These are phyloP conservation scores for Cyberlindnera japonica DNA, from an alignment of 805 yeast genomes.

Conservation along the genomic window DNA sequence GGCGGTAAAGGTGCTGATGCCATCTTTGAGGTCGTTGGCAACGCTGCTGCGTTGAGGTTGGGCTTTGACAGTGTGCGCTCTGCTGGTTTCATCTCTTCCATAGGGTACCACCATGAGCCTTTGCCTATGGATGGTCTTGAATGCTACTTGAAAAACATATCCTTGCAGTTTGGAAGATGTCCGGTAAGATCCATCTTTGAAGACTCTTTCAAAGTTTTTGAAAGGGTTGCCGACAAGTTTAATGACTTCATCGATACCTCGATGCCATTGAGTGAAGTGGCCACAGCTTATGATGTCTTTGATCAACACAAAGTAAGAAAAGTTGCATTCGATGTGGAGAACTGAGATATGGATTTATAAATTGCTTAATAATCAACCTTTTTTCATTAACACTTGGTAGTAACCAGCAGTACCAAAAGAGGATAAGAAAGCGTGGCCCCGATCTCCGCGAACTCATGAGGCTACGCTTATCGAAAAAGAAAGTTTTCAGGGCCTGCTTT, in stretches of 20 bases:
- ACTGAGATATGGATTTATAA: too few species aligned
- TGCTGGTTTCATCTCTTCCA: conserved; percentile 53
- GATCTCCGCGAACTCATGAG: too few species aligned
- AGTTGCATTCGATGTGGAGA: conserved; percentile 39
- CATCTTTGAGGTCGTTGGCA: conserved; percentile 58
- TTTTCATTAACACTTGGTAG: too few species aligned
- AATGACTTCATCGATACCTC: conserved; percentile 49
- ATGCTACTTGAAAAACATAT: conserved; percentile 53
- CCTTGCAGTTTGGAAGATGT: conserved; percentile 60
- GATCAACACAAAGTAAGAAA: conserved; percentile 53
- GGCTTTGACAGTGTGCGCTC: conserved; percentile 53
- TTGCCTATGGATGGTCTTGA: conserved; percentile 56
- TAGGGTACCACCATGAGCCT: conserved; percentile 58
- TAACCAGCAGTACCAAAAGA: too few species aligned
- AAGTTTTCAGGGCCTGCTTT: neutral
- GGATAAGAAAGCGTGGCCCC: too few species aligned
- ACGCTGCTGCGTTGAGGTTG: conserved; percentile 44
- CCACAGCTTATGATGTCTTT: conserved; percentile 46
- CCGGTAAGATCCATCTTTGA: conserved; percentile 55
- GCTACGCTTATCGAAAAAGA: too few species aligned
- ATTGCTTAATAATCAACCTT: too few species aligned
- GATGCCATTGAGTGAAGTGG: conserved; percentile 42
- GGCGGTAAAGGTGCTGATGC: conserved; percentile 55
- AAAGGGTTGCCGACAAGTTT: conserved; percentile 40
- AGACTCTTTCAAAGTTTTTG: conserved; percentile 49